These are phyloP conservation scores for Zea luxurians DNA, from an alignment of 176 grass and related monocot species.

Conservation along the genomic window DNA sequence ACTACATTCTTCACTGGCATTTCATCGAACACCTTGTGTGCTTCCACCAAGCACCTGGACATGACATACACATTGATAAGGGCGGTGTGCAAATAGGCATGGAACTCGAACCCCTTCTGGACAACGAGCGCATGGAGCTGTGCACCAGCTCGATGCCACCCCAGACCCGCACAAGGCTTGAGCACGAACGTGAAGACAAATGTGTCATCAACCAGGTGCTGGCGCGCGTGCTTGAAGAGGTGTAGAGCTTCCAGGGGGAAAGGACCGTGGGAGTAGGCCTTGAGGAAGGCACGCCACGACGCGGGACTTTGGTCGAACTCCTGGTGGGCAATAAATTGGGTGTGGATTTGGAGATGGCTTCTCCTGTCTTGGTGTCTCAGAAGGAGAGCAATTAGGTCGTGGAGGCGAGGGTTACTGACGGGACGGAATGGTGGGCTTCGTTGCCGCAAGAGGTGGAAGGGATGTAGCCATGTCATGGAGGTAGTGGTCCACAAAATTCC, in stretches of 20 bases:
- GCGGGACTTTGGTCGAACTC: slow-evolving; percentile 42
- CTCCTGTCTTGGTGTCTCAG: slow-evolving; percentile 40
- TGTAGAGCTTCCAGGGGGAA: slow-evolving; percentile 52
- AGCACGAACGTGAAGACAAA: slow-evolving; percentile 50
- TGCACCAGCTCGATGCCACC: background rate
- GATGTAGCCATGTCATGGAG: slow-evolving; percentile 37
- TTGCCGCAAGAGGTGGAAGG: background rate
- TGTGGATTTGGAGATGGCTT: slow-evolving; percentile 49
- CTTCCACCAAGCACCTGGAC: slow-evolving; percentile 44
- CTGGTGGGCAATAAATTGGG: slow-evolving; percentile 48
- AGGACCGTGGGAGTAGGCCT: slow-evolving; percentile 57
- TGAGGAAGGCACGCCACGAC: slow-evolving; percentile 55
- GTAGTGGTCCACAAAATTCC: background rate
- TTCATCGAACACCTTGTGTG: slow-evolving; percentile 43
- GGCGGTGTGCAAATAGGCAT: slow-evolving; percentile 51
- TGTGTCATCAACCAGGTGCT: slow-evolving; percentile 40
- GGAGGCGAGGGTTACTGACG: background rate
- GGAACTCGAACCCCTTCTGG: slow-evolving; percentile 46
- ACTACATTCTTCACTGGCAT: slow-evolving; percentile 55
- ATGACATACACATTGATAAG: slow-evolving; percentile 28
- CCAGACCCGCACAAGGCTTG: slow-evolving; percentile 39
- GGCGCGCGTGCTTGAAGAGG: slow-evolving; percentile 41
- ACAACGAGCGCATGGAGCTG: slow-evolving; percentile 50
- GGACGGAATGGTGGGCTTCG: background rate
- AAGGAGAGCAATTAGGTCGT: slow-evolving; percentile 31